phyloP scores from a whole-genome alignment of 2,329 filamentous ascomycete species.

The Cyphellophora europaea region DNA sequence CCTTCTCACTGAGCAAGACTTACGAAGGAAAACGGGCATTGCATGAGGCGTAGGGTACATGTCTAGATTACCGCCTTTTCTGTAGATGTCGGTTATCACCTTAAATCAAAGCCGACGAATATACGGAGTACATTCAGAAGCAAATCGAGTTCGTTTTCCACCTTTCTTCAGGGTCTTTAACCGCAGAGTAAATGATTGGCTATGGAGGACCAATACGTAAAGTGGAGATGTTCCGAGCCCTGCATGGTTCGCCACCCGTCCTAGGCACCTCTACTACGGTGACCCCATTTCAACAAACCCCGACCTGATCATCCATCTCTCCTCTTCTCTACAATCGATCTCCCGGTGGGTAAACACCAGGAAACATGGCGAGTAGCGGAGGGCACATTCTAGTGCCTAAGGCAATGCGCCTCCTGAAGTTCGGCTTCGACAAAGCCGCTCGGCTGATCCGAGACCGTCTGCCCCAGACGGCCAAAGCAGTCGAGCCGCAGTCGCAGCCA shows the following conservation, averaged over 20 bases:
- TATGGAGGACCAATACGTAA: no score
- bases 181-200: no score
- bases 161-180: no score
- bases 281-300: no score
- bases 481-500: slow-evolving; percentile 38
- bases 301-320: no score
- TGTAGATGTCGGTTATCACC: no score
- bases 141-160: no score
- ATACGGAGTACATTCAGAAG: no score
- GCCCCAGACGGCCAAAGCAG: slow-evolving; percentile 24
- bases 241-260: no score
- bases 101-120: not conserved
- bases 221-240: no score
- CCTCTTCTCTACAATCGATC: slow-evolving; percentile 5
- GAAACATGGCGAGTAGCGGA: slow-evolving; percentile 35
- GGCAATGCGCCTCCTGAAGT: slow-evolving; percentile 36
- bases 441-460: slow-evolving; percentile 33
- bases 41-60: not conserved
- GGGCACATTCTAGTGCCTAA: slow-evolving; percentile 42
- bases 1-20: slow-evolving; percentile 1
- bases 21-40: not conserved
- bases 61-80: no score
- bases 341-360: slow-evolving; percentile 16
- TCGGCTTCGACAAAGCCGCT: slow-evolving; percentile 38
- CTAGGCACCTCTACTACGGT: no score